A percentile compares a stretch with the other conserved stretches of the same genome.
These are phyloP conservation scores for Tetratostichococcus sp. DNA, from an alignment of 139 green algal species.

Conservation along the genomic window DNA sequence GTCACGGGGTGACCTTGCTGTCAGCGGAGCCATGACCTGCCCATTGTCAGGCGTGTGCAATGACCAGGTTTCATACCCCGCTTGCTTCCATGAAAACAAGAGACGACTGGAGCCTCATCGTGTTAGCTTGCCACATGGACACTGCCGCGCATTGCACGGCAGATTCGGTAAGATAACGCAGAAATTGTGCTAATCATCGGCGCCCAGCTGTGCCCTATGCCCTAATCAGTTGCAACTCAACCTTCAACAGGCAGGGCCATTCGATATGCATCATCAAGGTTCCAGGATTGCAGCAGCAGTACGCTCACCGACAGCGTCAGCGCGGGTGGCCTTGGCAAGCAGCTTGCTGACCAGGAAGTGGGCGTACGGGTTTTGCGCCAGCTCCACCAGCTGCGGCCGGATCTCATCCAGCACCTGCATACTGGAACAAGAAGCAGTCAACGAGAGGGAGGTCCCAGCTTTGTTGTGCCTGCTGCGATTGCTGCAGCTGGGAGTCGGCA, in stretches of 20 bases:
- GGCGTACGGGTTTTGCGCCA: conserved; percentile 78
- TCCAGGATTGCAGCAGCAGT: too few relatives aligned
- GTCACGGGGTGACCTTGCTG: conserved; percentile 17
- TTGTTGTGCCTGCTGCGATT: too few relatives aligned
- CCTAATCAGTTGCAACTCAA: too few relatives aligned
- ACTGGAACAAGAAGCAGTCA: too few relatives aligned
- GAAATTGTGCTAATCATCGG: conserved; percentile 48
- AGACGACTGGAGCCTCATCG: conserved; percentile 24
- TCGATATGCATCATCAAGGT: too few relatives aligned
- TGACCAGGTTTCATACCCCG: conserved; percentile 49
- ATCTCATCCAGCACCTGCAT: conserved; percentile 61
- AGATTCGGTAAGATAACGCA: conserved; percentile 71
- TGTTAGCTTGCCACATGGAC: conserved; percentile 1
- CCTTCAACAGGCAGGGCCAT: too few relatives aligned
- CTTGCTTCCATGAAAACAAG: neutral
- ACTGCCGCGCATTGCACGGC: neutral
- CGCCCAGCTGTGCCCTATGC: conserved; percentile 3
- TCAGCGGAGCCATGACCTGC: conserved; percentile 56
- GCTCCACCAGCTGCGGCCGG: conserved; percentile 49
- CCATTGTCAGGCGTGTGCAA: neutral
- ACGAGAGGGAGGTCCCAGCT: too few relatives aligned
- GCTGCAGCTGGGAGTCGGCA: too few relatives aligned
- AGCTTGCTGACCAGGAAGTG: conserved; percentile 81
- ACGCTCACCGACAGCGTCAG: conserved; percentile 54
- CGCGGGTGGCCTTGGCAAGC: conserved; percentile 53